A percentile compares a stretch with the other conserved stretches of the same genome.
Evolutionary conservation across 768 basidiomycete species (phyloP).

Genomic region (Lactarius tabidus): DNA sequence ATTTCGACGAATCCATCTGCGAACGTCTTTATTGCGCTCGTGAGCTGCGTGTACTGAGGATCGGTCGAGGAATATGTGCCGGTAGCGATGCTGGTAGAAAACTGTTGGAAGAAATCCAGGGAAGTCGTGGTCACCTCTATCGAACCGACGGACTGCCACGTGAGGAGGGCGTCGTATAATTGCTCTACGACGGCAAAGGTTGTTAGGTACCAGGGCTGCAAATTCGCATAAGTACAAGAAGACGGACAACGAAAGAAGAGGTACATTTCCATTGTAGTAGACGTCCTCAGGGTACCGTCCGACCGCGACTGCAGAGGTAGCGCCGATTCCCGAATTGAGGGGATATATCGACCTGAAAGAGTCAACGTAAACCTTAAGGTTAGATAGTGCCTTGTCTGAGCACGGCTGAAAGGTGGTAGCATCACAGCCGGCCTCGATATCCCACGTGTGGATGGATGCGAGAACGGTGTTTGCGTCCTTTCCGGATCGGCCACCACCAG

Average conservation of each 20-base stretch:
- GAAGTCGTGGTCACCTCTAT: conserved; percentile 57
- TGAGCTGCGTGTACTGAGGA: conserved; percentile 48
- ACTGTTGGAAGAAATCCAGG: conserved; percentile 66
- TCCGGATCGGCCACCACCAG: conserved; percentile 68
- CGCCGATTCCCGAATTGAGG: conserved; percentile 56
- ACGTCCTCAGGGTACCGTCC: conserved; percentile 78
- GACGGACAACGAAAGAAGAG: conserved; percentile 24
- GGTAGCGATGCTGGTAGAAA: conserved; percentile 43
- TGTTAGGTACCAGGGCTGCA: conserved; percentile 71
- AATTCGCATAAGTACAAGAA: neutral
- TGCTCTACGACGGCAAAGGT: conserved; percentile 75
- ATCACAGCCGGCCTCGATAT: conserved; percentile 68
- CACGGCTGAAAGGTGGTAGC: conserved; percentile 76
- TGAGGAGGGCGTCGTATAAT: conserved; percentile 65
- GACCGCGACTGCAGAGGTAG: conserved; percentile 57
- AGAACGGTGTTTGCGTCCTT: conserved; percentile 47
- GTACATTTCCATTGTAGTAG: conserved; percentile 67
- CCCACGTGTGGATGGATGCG: conserved; percentile 75
- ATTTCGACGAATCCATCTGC: conserved; percentile 65
- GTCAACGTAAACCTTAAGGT: conserved; percentile 65
- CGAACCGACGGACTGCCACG: conserved; percentile 53
- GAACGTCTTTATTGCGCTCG: conserved; percentile 44
- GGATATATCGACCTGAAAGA: conserved; percentile 65
- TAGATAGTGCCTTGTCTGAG: conserved; percentile 73
- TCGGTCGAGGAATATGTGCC: conserved; percentile 53